Evolutionary conservation across 2,329 filamentous ascomycete species (phyloP).

Genomic region (Daldinia sp.): DNA sequence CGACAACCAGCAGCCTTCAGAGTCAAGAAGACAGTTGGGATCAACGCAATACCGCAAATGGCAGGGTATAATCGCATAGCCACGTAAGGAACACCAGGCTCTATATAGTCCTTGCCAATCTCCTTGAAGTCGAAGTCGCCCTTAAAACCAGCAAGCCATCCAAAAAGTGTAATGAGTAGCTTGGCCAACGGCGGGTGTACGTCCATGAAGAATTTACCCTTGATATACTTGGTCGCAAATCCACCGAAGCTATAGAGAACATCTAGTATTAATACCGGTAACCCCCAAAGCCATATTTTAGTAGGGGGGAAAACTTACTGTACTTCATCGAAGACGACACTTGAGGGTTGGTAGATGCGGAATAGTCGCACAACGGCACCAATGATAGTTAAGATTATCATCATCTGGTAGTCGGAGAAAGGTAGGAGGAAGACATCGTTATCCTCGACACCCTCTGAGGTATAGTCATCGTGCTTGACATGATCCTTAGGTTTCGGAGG

Average conservation of each 20-base stretch:
- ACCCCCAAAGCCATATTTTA: constrained; percentile 11
- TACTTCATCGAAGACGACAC: constrained; percentile 98
- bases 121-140: constrained; percentile 99
- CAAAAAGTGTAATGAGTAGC: constrained; percentile 93
- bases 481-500: constrained; percentile 49
- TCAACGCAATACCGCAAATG: constrained; percentile 86
- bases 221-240: constrained; percentile 99
- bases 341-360: constrained; percentile 94
- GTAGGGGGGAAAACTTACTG: constrained; percentile 73
- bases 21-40: constrained; percentile 94
- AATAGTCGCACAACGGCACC: constrained; percentile 87
- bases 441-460: constrained; percentile 84
- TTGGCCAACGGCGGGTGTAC: constrained; percentile 98
- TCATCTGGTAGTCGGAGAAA: constrained; percentile 82
- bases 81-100: constrained; percentile 94
- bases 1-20: constrained; percentile 91
- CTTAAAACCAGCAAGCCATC: constrained; percentile 94
- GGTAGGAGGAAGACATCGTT: constrained; percentile 93
- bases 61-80: constrained; percentile 96
- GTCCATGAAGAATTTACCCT: constrained; percentile 99
- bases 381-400: constrained; percentile 78
- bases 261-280: constrained; percentile 18
- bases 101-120: constrained; percentile 98
- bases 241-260: constrained; percentile 82
- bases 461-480: constrained; percentile 68